Evolutionary conservation across 2,329 filamentous ascomycete genomes (phyloP).

Genomic region (Shiraia sp.): DNA sequence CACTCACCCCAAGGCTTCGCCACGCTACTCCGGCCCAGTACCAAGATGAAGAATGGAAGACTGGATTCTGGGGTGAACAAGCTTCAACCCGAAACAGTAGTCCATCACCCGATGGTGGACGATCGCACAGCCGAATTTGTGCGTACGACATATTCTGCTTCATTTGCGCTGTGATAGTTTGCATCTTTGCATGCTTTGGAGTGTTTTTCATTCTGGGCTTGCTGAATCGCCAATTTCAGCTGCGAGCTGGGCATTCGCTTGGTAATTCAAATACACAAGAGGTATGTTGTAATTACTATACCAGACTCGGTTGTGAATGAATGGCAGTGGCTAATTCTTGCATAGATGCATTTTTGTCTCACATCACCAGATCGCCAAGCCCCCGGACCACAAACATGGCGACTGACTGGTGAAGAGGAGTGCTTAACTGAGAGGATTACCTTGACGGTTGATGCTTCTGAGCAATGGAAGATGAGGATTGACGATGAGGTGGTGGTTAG

Average conservation of each 20-base stretch:
- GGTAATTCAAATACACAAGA: constrained; percentile 6
- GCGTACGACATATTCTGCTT: constrained; percentile 6
- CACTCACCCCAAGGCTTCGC: background rate
- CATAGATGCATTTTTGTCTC: constrained; percentile 27
- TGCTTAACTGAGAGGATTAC: constrained; percentile 16
- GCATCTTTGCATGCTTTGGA: constrained; percentile 3
- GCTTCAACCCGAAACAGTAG: background rate
- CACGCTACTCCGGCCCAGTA: background rate
- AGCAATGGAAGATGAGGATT: constrained; percentile 14
- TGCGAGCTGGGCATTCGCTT: constrained; percentile 8
- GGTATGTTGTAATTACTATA: constrained; percentile 2
- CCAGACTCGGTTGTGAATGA: background rate
- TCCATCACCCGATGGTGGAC: background rate
- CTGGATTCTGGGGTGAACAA: constrained; percentile 9
- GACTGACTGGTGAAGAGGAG: constrained; percentile 5
- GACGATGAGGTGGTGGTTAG: constrained; percentile 11
- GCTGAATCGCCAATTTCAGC: constrained; percentile 1
- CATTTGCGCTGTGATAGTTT: constrained; percentile 5
- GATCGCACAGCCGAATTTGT: background rate
- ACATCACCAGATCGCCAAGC: constrained; percentile 15
- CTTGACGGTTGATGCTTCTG: constrained; percentile 3
- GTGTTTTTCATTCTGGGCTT: constrained; percentile 8
- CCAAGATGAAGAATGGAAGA: constrained; percentile 12
- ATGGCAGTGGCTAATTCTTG: background rate
- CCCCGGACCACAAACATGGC: constrained; percentile 20